phyloP scores from a whole-genome alignment of 345 rosid species.

The Litchi chinensis region DNA sequence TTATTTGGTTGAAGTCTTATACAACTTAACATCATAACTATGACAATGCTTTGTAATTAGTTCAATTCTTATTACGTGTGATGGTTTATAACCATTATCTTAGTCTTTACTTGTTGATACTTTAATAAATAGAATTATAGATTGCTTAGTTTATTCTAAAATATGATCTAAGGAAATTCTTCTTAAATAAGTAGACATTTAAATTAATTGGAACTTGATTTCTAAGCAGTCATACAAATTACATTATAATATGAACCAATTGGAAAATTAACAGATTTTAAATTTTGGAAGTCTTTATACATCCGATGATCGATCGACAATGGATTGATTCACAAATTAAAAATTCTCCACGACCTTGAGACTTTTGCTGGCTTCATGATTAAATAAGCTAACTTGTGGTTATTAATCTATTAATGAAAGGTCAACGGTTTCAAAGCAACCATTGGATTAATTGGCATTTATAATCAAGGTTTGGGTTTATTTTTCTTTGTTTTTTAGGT shows the following conservation, averaged over 20 bases:
- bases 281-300: neutral
- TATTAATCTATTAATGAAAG: neutral
- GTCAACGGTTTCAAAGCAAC: conserved; percentile 12
- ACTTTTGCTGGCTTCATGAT: neutral
- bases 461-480: neutral
- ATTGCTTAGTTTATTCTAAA: conserved; percentile 4
- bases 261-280: neutral
- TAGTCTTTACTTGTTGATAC: conserved; percentile 9
- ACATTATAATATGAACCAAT: neutral
- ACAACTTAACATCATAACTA: neutral
- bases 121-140: neutral
- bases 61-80: neutral
- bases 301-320: neutral
- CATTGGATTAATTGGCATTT: neutral
- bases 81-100: conserved; percentile 8
- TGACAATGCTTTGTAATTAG: neutral
- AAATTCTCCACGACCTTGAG: neutral
- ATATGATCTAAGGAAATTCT: neutral
- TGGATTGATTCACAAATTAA: neutral
- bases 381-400: neutral
- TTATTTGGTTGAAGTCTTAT: neutral
- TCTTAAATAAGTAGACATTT: neutral
- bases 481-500: neutral
- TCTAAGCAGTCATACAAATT: neutral
- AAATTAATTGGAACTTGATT: neutral